Evolutionary conservation across 257 asterid species (phyloP).

Genomic region (Fraxinus cuspidata): DNA sequence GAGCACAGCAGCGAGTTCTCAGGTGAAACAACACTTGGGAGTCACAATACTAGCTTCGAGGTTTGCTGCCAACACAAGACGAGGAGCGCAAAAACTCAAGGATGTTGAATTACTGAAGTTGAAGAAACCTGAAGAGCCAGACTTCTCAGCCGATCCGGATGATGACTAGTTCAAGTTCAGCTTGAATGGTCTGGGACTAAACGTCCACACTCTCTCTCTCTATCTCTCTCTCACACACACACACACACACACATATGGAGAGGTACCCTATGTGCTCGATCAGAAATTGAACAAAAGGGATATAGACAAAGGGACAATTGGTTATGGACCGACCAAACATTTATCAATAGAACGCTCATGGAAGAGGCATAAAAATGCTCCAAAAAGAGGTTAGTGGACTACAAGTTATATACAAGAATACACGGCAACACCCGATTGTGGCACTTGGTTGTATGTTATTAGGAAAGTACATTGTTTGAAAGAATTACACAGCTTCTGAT

Average conservation of each 20-base stretch:
- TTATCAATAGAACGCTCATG: not conserved
- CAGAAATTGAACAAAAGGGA: not conserved
- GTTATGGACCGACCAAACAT: not conserved
- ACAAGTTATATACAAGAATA: slow-evolving; percentile 28
- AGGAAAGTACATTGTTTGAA: not conserved
- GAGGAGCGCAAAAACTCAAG: slow-evolving; percentile 67
- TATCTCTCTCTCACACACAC: too few relatives aligned
- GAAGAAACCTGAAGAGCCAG: slow-evolving; percentile 81
- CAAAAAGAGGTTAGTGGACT: not conserved
- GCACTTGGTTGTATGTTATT: slow-evolving; percentile 4
- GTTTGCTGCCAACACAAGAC: slow-evolving; percentile 71
- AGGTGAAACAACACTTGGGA: slow-evolving; percentile 51
- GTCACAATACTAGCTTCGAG: slow-evolving; percentile 72
- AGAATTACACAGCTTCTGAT: not conserved
- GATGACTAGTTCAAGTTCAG: slow-evolving; percentile 44
- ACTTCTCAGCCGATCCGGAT: slow-evolving; percentile 69
- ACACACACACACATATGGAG: not conserved
- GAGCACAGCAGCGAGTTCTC: slow-evolving; percentile 21
- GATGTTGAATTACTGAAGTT: slow-evolving; percentile 53
- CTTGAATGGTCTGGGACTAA: not conserved
- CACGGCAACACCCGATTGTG: not conserved
- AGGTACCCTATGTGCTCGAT: not conserved
- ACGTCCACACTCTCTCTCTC: not conserved
- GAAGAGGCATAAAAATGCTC: not conserved
- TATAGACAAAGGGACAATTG: not conserved